Conservation (phyloP, 352 stramenopile genomes). For the Phytopythium oedochilum region DNA sequence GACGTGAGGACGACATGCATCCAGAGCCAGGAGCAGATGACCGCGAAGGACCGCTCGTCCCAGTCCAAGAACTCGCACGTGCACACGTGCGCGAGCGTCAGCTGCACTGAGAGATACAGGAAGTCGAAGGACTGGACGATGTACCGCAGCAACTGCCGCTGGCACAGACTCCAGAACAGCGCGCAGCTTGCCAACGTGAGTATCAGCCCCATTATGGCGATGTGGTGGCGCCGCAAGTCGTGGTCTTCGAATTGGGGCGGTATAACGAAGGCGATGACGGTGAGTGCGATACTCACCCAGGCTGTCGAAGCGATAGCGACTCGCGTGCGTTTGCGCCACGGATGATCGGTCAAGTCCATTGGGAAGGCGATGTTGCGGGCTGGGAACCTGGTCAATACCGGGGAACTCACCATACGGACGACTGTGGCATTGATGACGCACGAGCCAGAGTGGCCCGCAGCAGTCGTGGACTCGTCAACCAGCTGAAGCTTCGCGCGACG, state of each 20-base stretch:
- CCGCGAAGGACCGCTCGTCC: conserved; percentile 12
- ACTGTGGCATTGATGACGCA: background rate
- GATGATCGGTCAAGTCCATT: background rate
- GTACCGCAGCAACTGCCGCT: conserved; percentile 20
- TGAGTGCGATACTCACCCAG: background rate
- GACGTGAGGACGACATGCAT: conserved; percentile 4
- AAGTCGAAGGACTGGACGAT: conserved; percentile 39
- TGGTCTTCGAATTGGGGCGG: too few relatives aligned
- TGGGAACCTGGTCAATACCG: background rate
- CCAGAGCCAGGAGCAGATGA: conserved; percentile 10
- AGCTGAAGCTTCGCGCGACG: conserved; percentile 1
- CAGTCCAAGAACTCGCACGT: conserved; percentile 27
- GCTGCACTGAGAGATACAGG: conserved; percentile 27
- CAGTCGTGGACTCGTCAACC: background rate
- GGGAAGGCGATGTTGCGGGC: background rate
- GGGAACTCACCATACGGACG: background rate
- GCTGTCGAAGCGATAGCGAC: background rate
- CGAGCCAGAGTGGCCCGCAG: background rate
- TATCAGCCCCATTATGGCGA: background rate
- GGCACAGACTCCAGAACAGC: conserved; percentile 7
- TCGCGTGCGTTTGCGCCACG: background rate
- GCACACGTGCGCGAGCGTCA: conserved; percentile 19
- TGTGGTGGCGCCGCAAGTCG: background rate
- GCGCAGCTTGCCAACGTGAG: background rate
- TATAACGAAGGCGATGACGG: background rate